Evolutionary conservation across 1,139 yeast genomes (phyloP), one percentile per base, ranked within the genome.

Genomic region (Protomyces inundatus): DNA sequence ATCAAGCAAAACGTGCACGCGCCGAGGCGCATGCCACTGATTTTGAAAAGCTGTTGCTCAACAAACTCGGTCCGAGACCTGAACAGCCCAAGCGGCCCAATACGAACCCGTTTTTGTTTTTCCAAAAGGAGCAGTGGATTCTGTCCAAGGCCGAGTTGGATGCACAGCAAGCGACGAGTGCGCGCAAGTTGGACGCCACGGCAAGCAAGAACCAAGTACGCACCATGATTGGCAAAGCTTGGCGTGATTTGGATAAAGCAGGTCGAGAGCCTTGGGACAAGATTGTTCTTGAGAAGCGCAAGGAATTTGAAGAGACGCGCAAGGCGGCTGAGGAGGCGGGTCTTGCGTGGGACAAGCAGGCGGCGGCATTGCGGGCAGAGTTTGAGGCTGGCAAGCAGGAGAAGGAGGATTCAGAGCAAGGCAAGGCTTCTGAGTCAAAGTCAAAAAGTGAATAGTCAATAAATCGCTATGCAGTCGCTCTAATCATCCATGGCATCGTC

Each of bases 111-210:
- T 78, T 77, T 63, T 67, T 78, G 55, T 72, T 78, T 16, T 77
- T 76, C 68, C 80, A 78, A 64, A 77, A 77, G 65, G 78, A 76
- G 55, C 77, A 76, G 66, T 77, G 80, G 80, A 79, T 77, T 37
- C 71, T 71, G 34, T 75, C 79, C 62, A 73, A 78, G 32, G 69
- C 70, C 51, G 74, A 74, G 56, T 74, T 79, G 3, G 80, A 77
- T 64, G 68, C 67, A 23, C 68, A 69, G 48, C 75, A 75, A 64
- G 77, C 72, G 58, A 67, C 70, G 39, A 60, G 69, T 3, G 68
- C 72, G 3, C 72, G 71, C 1, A 75, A 73, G 56, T 69, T 74
- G 0, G 73, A 70, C 32, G 74, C 74, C 35, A 70, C 71, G 55
- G 79, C 79, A 0, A 70, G 79, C 3, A 73, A 78, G 37, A 75